A percentile compares a stretch with the other conserved stretches of the same genome.
Conservation (phyloP, 495 filamentous ascomycete genomes). For the Usnea hakonensis region DNA sequence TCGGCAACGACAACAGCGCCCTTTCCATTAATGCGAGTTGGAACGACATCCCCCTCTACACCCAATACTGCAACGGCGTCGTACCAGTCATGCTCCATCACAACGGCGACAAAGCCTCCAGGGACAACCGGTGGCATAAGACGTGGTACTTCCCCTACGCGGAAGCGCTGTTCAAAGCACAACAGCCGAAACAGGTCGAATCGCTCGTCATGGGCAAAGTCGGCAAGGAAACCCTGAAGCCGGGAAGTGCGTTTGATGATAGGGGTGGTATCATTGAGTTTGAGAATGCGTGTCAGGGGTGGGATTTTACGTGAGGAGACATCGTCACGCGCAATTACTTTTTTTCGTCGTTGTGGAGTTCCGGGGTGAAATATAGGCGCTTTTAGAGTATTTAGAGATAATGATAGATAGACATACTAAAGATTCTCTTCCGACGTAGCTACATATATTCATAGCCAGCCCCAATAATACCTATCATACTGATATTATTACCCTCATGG, state of each 20-base stretch:
- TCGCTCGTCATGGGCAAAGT: neutral
- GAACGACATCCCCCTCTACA: constrained; percentile 7
- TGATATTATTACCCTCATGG: no score
- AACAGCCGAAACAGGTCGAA: neutral
- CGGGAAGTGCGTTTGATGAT: neutral
- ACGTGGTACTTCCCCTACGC: constrained; percentile 10
- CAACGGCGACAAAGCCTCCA: constrained; percentile 8
- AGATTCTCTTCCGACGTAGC: no score
- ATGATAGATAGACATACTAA: no score
- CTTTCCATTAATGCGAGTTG: neutral
- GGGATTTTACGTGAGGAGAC: neutral
- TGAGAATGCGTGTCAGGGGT: neutral
- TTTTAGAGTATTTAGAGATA: no score
- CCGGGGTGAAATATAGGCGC: no score
- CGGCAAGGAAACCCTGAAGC: neutral
- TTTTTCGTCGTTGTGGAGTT: no score
- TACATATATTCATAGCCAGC: no score
- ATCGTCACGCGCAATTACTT: no score
- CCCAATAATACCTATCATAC: no score
- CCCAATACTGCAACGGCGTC: constrained; percentile 6
- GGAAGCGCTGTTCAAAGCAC: constrained; percentile 2
- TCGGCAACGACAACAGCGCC: neutral
- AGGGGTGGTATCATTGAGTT: neutral
- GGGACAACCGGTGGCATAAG: constrained; percentile 2
- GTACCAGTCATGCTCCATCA: constrained; percentile 13